Conservation (phyloP, 2,329 filamentous ascomycete genomes). For the Akanthomyces uredinophilus region DNA sequence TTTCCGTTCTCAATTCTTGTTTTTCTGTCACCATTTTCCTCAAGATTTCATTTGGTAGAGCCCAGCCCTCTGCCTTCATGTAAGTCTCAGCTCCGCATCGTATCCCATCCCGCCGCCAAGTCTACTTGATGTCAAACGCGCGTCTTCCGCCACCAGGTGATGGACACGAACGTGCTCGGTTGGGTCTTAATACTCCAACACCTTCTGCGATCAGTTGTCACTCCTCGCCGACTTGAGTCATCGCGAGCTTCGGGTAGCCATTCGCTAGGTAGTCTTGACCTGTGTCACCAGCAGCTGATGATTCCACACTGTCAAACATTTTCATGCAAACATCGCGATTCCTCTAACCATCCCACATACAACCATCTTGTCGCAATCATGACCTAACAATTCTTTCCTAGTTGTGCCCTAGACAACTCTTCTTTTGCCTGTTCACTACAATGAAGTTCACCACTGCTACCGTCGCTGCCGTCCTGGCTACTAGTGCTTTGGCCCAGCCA, state of each 20-base stretch:
- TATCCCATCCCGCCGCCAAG: background rate
- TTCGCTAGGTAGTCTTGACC: background rate
- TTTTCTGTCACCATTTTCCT: background rate
- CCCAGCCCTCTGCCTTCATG: background rate
- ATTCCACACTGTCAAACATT: background rate
- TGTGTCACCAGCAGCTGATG: background rate
- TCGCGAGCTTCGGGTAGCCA: background rate
- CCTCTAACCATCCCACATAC: background rate
- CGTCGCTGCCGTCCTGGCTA: constrained; percentile 20
- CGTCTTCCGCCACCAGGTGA: background rate
- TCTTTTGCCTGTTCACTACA: constrained; percentile 21
- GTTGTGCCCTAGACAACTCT: background rate
- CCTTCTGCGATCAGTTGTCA: background rate
- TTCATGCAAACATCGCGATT: background rate
- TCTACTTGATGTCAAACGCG: background rate
- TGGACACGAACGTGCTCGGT: background rate
- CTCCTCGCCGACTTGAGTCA: background rate
- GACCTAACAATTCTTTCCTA: background rate
- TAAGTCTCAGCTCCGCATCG: background rate
- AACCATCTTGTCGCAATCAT: background rate
- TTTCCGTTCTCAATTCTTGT: too few species aligned
- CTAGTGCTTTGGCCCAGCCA: constrained; percentile 26
- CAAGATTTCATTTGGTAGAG: too few species aligned
- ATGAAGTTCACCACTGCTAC: constrained; percentile 34
- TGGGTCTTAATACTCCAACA: background rate